Conservation (phyloP, 106 monocot species). For the Chionographis japonica region DNA sequence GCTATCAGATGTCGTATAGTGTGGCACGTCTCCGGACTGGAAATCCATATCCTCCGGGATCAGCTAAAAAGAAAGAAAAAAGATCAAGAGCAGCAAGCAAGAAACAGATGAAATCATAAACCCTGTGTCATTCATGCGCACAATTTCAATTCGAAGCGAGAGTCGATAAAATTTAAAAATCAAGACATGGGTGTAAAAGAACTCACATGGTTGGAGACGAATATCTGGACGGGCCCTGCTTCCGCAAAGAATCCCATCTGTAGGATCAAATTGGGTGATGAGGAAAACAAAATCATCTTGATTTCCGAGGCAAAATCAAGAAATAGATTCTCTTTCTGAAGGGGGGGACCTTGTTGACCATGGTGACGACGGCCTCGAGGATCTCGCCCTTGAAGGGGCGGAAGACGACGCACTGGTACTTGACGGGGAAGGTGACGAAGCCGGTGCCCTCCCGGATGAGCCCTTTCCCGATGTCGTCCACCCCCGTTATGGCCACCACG, state of each 20-base stretch:
- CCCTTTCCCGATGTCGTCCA: conserved; percentile 92
- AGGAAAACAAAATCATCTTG: background rate
- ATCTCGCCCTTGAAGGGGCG: conserved; percentile 94
- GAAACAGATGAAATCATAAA: background rate
- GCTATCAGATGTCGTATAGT: conserved; percentile 94
- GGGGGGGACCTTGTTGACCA: conserved; percentile 81
- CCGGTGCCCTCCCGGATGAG: conserved; percentile 94
- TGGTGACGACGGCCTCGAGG: conserved; percentile 90
- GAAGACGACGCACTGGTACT: conserved; percentile 97
- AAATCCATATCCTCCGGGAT: conserved; percentile 99
- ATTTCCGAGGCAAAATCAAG: background rate
- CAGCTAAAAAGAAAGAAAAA: conserved; percentile 36
- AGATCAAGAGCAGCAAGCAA: background rate
- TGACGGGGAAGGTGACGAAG: conserved; percentile 96
- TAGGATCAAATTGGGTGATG: background rate
- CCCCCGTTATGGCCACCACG: conserved; percentile 87
- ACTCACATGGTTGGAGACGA: conserved; percentile 95
- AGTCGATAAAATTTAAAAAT: background rate
- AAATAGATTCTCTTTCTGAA: background rate
- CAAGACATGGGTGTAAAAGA: background rate
- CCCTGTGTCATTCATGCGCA: background rate
- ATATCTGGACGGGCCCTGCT: conserved; percentile 93
- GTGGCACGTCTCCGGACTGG: conserved; percentile 76
- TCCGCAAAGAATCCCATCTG: conserved; percentile 99
- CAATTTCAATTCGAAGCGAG: background rate